Base-by-base conservation (phyloP, 805 yeast genomes). In the Candida bentonensis region DNA sequence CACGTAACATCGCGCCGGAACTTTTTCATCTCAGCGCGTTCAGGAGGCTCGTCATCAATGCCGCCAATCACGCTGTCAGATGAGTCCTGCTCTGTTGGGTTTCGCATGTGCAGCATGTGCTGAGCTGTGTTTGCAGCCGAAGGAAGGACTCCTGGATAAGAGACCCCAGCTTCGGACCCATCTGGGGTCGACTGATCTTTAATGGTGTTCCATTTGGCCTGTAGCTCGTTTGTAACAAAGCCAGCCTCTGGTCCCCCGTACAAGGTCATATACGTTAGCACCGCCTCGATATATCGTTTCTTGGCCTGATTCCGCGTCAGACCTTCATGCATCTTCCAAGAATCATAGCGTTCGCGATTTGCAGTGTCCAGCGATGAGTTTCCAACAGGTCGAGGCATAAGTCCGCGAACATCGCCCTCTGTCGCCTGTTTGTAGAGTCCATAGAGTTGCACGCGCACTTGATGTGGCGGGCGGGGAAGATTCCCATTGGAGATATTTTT, bases 391-490 rank as follows among this genome's bases (percentile, higher is more conserved):
- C 86, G 64, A 2, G 72, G 70, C 76, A 82, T 72, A 36, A 80
- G 67, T 2, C 79, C 79, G 41, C 71, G 73, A 5, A 82, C 86
- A 58, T 85, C 77, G 4, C 95, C 95, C 60, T 83, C 89, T 1
- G 94, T 85, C 1, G 94, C 88, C 57, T 85, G 95, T 54, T 85
- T 86, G 63, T 84, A 85, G 42, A 85, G 68, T 0, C 94, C 95
- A 58, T 85, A 85, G 3, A 85, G 67, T 50, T 69, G 70, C 46
- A 80, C 76, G 26, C 94, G 61, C 47, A 68, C 73, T 44, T 78
- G 80, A 2, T 82, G 72, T 0, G 92, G 87, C 0, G 94, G 94
- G 22, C 88, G 69, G 0, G 88, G 86, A 23, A 82, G 63, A 30
- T 30, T 30, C 7, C 36, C 36, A 30, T 30, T 30, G 13, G 36